A percentile compares a stretch with the other conserved stretches of the same genome.
These are phyloP conservation scores for Vicia faba DNA, from an alignment of 306 rosid genomes.

Conservation along the genomic window DNA sequence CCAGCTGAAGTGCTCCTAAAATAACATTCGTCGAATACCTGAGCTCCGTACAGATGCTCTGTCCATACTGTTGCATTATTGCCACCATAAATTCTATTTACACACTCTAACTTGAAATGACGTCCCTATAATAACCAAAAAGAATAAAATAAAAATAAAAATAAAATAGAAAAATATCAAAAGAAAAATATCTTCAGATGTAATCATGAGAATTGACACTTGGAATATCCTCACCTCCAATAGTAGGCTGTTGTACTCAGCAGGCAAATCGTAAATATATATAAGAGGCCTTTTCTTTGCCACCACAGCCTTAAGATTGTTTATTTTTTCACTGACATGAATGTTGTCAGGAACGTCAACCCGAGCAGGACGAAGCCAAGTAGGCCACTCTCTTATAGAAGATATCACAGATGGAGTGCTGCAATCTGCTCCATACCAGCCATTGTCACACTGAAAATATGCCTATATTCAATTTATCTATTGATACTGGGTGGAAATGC, in stretches of 20 bases:
- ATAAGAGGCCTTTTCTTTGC: conserved; percentile 88
- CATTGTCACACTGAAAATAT: conserved; percentile 75
- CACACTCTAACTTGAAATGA: conserved; percentile 84
- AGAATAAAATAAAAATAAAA: not conserved
- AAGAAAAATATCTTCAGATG: conserved; percentile 27
- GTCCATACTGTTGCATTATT: conserved; percentile 80
- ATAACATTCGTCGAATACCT: conserved; percentile 59
- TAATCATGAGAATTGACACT: conserved; percentile 25
- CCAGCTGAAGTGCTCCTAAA: conserved; percentile 26
- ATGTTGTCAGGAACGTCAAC: conserved; percentile 59
- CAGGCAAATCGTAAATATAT: conserved; percentile 87
- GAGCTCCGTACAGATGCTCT: conserved; percentile 80
- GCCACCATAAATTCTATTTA: conserved; percentile 74
- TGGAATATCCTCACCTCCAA: conserved; percentile 70
- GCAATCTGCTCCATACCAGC: conserved; percentile 98
- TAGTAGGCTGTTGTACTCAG: conserved; percentile 84
- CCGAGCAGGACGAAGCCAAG: conserved; percentile 88
- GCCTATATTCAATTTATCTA: conserved; percentile 42
- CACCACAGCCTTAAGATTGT: conserved; percentile 61
- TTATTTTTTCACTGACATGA: conserved; percentile 43
- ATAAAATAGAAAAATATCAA: conserved; percentile 30
- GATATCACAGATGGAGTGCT: conserved; percentile 76
- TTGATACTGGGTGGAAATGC: conserved; percentile 32
- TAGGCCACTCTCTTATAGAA: conserved; percentile 84
- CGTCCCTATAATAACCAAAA: conserved; percentile 72